Conservation (phyloP, 2,329 filamentous ascomycete species). For the Microthyrium microscopicum region DNA sequence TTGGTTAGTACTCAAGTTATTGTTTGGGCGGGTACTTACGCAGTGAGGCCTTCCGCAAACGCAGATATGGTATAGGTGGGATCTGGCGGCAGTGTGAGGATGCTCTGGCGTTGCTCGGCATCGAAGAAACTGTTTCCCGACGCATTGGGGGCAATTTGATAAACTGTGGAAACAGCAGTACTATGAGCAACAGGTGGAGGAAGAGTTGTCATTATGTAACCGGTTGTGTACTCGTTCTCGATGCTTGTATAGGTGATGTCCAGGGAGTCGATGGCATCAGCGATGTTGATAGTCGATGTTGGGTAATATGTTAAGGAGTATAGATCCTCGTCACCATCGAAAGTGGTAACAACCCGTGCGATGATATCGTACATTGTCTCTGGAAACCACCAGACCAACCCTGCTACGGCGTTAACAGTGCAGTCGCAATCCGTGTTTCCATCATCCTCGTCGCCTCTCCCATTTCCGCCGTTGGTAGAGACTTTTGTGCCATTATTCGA, state of each 20-base stretch:
- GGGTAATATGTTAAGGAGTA: conserved; percentile 9
- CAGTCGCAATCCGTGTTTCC: conserved; percentile 13
- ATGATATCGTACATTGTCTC: conserved; percentile 5
- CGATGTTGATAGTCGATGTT: conserved; percentile 15
- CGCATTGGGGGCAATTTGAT: too few relatives aligned
- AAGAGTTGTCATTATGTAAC: conserved; percentile 5
- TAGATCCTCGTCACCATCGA: conserved; percentile 17
- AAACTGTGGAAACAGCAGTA: conserved; percentile 5
- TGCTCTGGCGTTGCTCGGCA: too few relatives aligned
- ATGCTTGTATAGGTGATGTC: conserved; percentile 3
- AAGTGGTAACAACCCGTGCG: conserved; percentile 5
- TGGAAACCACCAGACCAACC: conserved; percentile 16
- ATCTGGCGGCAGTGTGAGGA: conserved; percentile 1
- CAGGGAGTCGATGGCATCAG: conserved; percentile 13
- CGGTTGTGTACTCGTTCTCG: conserved; percentile 1
- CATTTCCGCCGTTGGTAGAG: background rate
- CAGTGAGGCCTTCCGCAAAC: background rate
- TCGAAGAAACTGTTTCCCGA: too few relatives aligned
- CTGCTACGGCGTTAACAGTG: conserved; percentile 19
- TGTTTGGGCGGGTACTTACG: background rate
- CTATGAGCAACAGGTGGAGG: conserved; percentile 5
- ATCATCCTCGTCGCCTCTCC: background rate
- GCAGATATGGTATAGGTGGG: conserved; percentile 3
- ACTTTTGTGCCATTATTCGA: background rate
- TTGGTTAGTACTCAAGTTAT: conserved; percentile 4